A percentile compares a stretch with the other conserved stretches of the same genome.
phyloP scores from a whole-genome alignment of 2,329 filamentous ascomycete genomes.

The Orbilia quercus region DNA sequence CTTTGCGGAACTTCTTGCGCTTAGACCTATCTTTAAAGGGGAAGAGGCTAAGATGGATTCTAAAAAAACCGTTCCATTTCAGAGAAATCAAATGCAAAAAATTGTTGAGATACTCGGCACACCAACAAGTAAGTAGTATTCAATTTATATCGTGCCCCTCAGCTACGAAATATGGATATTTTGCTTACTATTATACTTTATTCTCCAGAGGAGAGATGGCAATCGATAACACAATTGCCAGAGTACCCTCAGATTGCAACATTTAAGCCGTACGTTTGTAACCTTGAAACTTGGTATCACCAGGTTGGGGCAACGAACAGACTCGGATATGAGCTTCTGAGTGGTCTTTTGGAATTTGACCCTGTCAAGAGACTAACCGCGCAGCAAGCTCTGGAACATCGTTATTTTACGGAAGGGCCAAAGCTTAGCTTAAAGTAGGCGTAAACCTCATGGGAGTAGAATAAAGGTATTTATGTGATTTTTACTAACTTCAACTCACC shows the following conservation, averaged over 20 bases:
- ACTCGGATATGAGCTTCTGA: constrained; percentile 84
- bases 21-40: constrained; percentile 96
- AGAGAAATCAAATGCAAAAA: constrained; percentile 98
- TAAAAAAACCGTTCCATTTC: constrained; percentile 97
- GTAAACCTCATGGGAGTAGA: no score
- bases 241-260: constrained; percentile 79
- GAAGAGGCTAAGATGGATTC: constrained; percentile 99
- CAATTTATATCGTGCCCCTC: neutral
- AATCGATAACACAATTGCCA: constrained; percentile 83
- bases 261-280: constrained; percentile 65
- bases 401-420: constrained; percentile 80
- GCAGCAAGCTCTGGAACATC: constrained; percentile 85
- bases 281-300: constrained; percentile 66
- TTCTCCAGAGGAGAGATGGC: constrained; percentile 78
- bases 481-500: neutral
- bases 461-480: neutral
- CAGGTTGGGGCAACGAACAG: constrained; percentile 65
- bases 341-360: constrained; percentile 89
- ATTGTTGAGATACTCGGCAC: constrained; percentile 96
- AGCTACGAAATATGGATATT: neutral
- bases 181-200: neutral
- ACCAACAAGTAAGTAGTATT: constrained; percentile 70
- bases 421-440: constrained; percentile 81
- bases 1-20: constrained; percentile 89
- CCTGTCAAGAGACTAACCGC: constrained; percentile 88